A percentile compares a stretch with the other conserved stretches of the same genome.
phyloP scores from a whole-genome alignment of 2,329 filamentous ascomycete genomes.

The Periglandula ipomoeae region DNA sequence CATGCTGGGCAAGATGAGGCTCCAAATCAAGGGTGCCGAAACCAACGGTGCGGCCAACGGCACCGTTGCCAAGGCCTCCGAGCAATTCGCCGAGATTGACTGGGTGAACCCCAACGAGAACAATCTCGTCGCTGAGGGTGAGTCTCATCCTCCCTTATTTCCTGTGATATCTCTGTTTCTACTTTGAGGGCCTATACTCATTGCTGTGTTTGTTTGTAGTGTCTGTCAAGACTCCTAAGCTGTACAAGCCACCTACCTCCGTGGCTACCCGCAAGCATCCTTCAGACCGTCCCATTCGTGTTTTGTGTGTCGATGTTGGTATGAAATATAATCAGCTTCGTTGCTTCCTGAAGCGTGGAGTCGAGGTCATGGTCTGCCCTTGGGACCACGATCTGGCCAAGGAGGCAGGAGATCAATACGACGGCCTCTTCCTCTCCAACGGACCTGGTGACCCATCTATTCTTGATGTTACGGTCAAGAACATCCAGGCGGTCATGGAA shows the following conservation, averaged over 20 bases:
- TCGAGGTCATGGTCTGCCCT: constrained; percentile 89
- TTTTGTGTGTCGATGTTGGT: constrained; percentile 91
- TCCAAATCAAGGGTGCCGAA: constrained; percentile 44
- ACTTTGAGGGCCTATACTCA: constrained; percentile 26
- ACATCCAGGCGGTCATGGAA: constrained; percentile 67
- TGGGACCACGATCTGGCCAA: constrained; percentile 89
- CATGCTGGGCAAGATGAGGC: constrained; percentile 86
- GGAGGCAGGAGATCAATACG: constrained; percentile 73
- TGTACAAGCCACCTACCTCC: constrained; percentile 68
- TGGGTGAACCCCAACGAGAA: constrained; percentile 89
- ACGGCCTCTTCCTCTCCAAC: constrained; percentile 96
- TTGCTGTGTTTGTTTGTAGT: constrained; percentile 45
- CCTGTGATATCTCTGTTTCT: constrained; percentile 9
- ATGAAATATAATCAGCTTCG: constrained; percentile 98
- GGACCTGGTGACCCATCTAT: constrained; percentile 91
- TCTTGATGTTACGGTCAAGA: constrained; percentile 68
- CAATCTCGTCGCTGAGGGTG: constrained; percentile 92
- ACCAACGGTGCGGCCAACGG: constrained; percentile 33
- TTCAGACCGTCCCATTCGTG: constrained; percentile 75
- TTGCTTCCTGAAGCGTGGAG: constrained; percentile 81
- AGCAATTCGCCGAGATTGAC: constrained; percentile 66
- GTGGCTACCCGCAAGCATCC: constrained; percentile 73
- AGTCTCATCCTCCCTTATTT: constrained; percentile 30
- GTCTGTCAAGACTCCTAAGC: constrained; percentile 75
- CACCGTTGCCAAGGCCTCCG: constrained; percentile 18